Evolutionary conservation across 345 rosid species (phyloP).

Genomic region (Salix suchowensis): DNA sequence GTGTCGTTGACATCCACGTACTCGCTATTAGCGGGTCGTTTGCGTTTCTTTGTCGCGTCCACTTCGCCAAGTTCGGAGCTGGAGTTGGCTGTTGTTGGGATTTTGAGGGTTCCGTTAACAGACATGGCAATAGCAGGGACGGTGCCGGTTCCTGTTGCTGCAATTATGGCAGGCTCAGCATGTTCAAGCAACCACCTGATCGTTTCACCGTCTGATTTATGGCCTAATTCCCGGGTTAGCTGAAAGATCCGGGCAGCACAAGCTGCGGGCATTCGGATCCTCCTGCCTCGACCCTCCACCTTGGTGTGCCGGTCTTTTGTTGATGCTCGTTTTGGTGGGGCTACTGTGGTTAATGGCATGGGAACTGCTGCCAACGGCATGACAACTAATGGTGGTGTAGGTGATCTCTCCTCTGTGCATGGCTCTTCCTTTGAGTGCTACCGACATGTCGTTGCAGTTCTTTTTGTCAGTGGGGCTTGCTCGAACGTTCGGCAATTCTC

Average conservation of each 20-base stretch:
- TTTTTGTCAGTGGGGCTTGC: not conserved
- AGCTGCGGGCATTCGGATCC: conserved; percentile 95
- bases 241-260: conserved; percentile 93
- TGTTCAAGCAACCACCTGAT: conserved; percentile 82
- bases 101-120: conserved; percentile 76
- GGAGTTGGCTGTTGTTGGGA: conserved; percentile 60
- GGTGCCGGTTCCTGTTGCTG: conserved; percentile 89
- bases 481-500: not conserved
- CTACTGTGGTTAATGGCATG: conserved; percentile 28
- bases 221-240: conserved; percentile 78
- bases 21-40: conserved; percentile 70
- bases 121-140: conserved; percentile 93
- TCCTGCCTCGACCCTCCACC: conserved; percentile 86
- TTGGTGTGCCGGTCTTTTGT: conserved; percentile 91
- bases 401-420: conserved; percentile 10
- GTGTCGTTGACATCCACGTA: conserved; percentile 55
- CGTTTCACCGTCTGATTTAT: conserved; percentile 89
- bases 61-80: conserved; percentile 39
- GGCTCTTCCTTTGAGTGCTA: conserved; percentile 46
- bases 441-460: not conserved
- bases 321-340: conserved; percentile 52
- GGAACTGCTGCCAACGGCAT: conserved; percentile 28
- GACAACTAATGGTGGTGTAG: conserved; percentile 3
- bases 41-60: conserved; percentile 54
- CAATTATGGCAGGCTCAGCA: conserved; percentile 83